These are phyloP conservation scores for Entomortierella beljakovae DNA, from an alignment of 192 early-diverging fungal genomes.

Conservation along the genomic window DNA sequence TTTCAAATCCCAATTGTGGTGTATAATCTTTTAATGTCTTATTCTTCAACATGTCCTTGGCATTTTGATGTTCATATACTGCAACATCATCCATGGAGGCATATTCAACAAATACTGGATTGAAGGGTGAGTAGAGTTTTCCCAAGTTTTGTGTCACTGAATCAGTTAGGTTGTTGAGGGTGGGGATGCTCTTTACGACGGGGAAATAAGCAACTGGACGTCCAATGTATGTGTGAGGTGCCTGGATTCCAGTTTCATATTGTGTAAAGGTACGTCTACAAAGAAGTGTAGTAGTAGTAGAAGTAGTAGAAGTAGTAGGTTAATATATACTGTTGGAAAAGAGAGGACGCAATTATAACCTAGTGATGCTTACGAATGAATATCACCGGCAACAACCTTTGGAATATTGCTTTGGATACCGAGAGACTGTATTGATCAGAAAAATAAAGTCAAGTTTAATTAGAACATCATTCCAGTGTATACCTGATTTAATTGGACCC, in stretches of 20 bases:
- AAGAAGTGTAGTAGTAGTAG: background rate
- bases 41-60: constrained; percentile 49
- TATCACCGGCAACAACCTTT: constrained; percentile 30
- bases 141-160: constrained; percentile 12
- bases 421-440: constrained; percentile 12
- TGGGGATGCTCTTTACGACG: constrained; percentile 22
- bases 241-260: constrained; percentile 20
- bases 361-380: constrained; percentile 29
- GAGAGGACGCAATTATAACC: background rate
- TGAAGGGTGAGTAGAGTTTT: constrained; percentile 10
- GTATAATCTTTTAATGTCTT: constrained; percentile 25
- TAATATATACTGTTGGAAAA: too few species aligned
- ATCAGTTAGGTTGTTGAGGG: constrained; percentile 31
- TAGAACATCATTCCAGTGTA: constrained; percentile 20
- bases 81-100: constrained; percentile 40
- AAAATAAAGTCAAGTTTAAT: background rate
- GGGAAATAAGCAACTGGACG: constrained; percentile 28
- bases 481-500: background rate
- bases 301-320: background rate
- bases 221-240: background rate
- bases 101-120: constrained; percentile 40
- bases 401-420: constrained; percentile 49
- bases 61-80: constrained; percentile 42
- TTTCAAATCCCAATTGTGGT: constrained; percentile 44
- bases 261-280: constrained; percentile 20